Evolutionary conservation across 257 asterid genomes (phyloP), one percentile per base, ranked within the genome.

Genomic region (Rubia yunnanensis): DNA sequence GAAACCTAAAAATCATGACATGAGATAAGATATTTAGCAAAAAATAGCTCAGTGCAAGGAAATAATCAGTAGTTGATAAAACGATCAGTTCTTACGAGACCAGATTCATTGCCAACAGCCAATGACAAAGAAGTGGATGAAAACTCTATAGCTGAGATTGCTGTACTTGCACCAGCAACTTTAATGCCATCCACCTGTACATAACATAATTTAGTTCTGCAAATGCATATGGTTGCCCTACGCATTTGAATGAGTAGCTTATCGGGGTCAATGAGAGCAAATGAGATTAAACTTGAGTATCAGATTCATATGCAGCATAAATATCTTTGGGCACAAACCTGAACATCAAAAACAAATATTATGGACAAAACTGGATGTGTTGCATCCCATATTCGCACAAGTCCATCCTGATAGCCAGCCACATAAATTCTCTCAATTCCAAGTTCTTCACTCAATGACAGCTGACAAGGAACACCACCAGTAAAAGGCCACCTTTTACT

Each of bases 321-420:
- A 46, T 66, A 65, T 66, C 28, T 60, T 63, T 60, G 48, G 39
- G 57, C 72, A 71, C 89, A 70, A 54, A 94, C 99, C 96, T 86
- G 88, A 74, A 72, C 63, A 65, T 63, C 77, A 46, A 88, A 70
- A 70, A 83, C 83, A 78, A 81, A 75, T 78, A 81, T 66, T 68
- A 86, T 84, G 41, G 86, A 83, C 71, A 90, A 71, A 70, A 85
- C 82, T 14, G 99, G 94, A 68, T 66, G 78, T 0, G 96, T 88
- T 72, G 96, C 94, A 77, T 94, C 94, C 96, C 96, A 94, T 66
- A 94, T 70, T 75, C 91, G 88, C 67, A 88, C 80, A 66, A 85
- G 81, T 76, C 99, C 97, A 76, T 90, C 96, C 73, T 86, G 86
- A 86, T 89, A 87, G 54, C 99, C 99, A 66, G 95, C 96, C 38